Conservation (phyloP, 1,139 yeast genomes). For the Hyphopichia khmerensis region DNA sequence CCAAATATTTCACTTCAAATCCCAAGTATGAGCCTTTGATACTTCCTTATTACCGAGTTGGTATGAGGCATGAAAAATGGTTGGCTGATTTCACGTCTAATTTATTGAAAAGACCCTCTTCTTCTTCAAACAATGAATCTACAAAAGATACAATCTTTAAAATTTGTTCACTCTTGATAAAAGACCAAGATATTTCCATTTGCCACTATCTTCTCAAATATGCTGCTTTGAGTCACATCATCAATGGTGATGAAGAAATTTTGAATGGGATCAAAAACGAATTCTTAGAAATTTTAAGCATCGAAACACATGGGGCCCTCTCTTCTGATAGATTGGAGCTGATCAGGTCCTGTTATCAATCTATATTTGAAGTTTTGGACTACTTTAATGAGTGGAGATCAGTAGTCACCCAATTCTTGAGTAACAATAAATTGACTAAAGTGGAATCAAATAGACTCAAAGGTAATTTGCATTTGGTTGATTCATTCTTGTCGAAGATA, state of each 20-base stretch:
- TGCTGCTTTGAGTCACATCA: slow-evolving; percentile 65
- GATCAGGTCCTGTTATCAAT: slow-evolving; percentile 62
- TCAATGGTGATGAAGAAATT: slow-evolving; percentile 47
- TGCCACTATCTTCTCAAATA: slow-evolving; percentile 80
- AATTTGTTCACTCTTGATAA: slow-evolving; percentile 65
- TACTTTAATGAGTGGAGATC: slow-evolving; percentile 78
- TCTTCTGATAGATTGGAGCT: slow-evolving; percentile 57
- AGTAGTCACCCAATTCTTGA: slow-evolving; percentile 31
- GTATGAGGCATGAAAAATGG: slow-evolving; percentile 58
- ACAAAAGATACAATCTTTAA: slow-evolving; percentile 48
- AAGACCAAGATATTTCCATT: slow-evolving; percentile 68
- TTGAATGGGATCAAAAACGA: slow-evolving; percentile 54
- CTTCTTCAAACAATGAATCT: slow-evolving; percentile 5
- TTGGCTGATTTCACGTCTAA: slow-evolving; percentile 66
- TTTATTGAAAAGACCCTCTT: slow-evolving; percentile 46
- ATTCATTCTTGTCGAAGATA: slow-evolving; percentile 50
- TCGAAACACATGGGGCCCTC: slow-evolving; percentile 27
- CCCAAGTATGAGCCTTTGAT: slow-evolving; percentile 35
- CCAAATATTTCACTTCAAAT: slow-evolving; percentile 64
- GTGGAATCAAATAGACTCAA: slow-evolving; percentile 19
- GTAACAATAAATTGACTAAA: slow-evolving; percentile 19
- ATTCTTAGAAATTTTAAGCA: slow-evolving; percentile 55
- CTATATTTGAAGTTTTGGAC: slow-evolving; percentile 77
- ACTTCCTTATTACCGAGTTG: slow-evolving; percentile 35
- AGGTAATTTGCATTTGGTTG: slow-evolving; percentile 35